phyloP scores from a whole-genome alignment of 2,329 filamentous ascomycete genomes.

The Trichoderma arundinaceum region DNA sequence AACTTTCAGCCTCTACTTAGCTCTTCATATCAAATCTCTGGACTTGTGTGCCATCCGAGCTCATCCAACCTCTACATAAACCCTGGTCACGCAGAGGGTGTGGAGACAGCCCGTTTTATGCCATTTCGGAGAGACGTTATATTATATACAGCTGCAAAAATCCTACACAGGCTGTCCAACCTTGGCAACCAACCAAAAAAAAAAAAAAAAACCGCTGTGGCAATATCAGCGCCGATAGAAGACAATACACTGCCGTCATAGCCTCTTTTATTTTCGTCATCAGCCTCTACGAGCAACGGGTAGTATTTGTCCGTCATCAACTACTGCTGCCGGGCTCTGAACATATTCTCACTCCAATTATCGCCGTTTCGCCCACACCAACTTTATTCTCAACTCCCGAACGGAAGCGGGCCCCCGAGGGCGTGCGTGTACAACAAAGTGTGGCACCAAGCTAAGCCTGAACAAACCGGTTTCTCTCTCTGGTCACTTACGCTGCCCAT shows the following conservation, averaged over 20 bases:
- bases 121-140: not conserved
- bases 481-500: not conserved
- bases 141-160: not conserved
- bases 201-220: too few species aligned
- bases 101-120: not conserved
- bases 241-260: not conserved
- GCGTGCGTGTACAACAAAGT: slow-evolving; percentile 1
- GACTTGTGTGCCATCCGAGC: slow-evolving; percentile 7
- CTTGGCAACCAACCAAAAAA: too few species aligned
- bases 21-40: not conserved
- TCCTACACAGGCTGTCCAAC: not conserved
- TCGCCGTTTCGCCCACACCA: slow-evolving; percentile 8
- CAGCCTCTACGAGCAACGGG: not conserved
- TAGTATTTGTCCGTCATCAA: not conserved
- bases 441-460: slow-evolving; percentile 13
- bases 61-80: slow-evolving; percentile 11
- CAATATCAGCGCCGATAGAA: not conserved
- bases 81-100: not conserved
- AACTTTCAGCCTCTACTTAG: not conserved
- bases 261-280: not conserved
- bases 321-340: not conserved
- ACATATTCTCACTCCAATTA: not conserved
- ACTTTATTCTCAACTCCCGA: not conserved
- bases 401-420: slow-evolving; percentile 11
- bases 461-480: not conserved